Evolutionary conservation across 805 yeast species (phyloP).

Genomic region (Myxozyma lipomycoides): DNA sequence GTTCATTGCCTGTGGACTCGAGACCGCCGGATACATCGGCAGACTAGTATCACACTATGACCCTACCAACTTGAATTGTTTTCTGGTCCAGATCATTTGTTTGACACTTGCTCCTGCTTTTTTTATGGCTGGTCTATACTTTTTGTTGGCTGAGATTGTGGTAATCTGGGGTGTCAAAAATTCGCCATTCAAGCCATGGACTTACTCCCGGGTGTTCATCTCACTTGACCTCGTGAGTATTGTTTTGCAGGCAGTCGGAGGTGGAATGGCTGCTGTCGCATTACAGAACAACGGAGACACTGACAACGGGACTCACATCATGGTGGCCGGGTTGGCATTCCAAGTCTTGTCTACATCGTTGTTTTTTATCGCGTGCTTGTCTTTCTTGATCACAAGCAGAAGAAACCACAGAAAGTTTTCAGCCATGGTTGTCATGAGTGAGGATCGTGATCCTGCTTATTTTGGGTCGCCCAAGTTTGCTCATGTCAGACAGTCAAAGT

Average conservation of each 20-base stretch:
- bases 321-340: conserved; percentile 74
- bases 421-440: neutral
- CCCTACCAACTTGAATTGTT: conserved; percentile 41
- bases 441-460: neutral
- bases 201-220: conserved; percentile 62
- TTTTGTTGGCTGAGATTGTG: conserved; percentile 60
- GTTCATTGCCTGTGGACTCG: conserved; percentile 54
- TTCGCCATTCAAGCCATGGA: conserved; percentile 53
- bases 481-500: conserved; percentile 7
- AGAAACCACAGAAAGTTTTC: neutral
- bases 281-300: conserved; percentile 37
- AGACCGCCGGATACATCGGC: conserved; percentile 65
- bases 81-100: conserved; percentile 60
- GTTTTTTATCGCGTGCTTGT: conserved; percentile 50
- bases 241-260: conserved; percentile 60
- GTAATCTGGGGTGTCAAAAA: conserved; percentile 53
- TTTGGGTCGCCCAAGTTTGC: conserved; percentile 12
- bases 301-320: conserved; percentile 54
- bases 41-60: conserved; percentile 44
- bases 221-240: conserved; percentile 61
- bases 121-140: conserved; percentile 79
- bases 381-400: neutral
- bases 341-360: conserved; percentile 69
- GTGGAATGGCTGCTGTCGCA: conserved; percentile 61
- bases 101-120: conserved; percentile 79